These are phyloP conservation scores for Monoraphidium neglectum DNA, from an alignment of 139 green algal species.

Conservation along the genomic window DNA sequence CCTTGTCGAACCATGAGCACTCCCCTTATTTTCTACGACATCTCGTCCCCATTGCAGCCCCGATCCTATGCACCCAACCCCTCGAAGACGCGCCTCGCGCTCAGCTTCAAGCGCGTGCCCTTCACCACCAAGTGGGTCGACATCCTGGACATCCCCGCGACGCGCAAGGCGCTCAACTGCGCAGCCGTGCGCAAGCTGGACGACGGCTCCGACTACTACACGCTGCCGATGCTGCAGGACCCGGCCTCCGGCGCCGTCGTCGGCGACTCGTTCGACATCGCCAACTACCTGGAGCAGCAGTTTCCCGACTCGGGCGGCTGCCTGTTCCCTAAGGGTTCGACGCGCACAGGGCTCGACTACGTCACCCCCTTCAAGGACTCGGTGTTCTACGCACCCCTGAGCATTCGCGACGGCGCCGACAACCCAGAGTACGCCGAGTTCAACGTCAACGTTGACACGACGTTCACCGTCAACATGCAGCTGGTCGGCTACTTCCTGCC, in stretches of 20 bases:
- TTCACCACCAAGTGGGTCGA: constrained; percentile 26
- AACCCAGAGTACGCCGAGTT: constrained; percentile 9
- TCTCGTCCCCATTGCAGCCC: constrained; percentile 16
- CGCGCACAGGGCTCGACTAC: constrained; percentile 20
- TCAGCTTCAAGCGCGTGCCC: constrained; percentile 16
- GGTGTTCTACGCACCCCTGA: constrained; percentile 1
- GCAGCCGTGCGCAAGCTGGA: constrained; percentile 12
- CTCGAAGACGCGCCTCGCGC: constrained; percentile 19
- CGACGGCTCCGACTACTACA: constrained; percentile 27
- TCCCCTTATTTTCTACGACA: constrained; percentile 24
- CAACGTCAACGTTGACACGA: constrained; percentile 21
- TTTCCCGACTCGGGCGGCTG: constrained; percentile 10
- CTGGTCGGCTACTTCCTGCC: constrained; percentile 11
- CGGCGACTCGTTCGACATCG: constrained; percentile 31
- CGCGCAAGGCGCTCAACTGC: constrained; percentile 15
- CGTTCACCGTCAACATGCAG: constrained; percentile 2
- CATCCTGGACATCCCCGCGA: constrained; percentile 14
- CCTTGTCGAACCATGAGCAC: too few relatives aligned
- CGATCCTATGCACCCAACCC: constrained; percentile 29
- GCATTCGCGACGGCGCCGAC: background rate
- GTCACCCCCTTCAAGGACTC: constrained; percentile 20
- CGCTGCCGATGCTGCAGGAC: constrained; percentile 26
- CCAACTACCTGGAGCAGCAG: constrained; percentile 9
- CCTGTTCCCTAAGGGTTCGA: constrained; percentile 19
- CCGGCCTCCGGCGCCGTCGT: constrained; percentile 2